Evolutionary conservation across 495 filamentous ascomycete species (phyloP).

Genomic region (Penicillium ochrochloron): DNA sequence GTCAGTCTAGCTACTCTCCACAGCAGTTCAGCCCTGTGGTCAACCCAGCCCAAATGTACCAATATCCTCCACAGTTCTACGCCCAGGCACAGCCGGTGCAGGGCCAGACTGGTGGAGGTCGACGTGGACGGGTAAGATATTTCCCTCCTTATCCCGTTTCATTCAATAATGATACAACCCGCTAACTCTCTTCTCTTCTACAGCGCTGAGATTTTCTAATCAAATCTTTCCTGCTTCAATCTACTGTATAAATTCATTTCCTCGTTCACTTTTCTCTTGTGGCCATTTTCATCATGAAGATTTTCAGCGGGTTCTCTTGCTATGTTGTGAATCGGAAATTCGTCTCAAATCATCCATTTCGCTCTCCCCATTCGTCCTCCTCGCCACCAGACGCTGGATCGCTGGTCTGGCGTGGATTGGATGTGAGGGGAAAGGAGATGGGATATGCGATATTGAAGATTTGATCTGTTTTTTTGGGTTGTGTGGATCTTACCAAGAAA

Average conservation of each 20-base stretch:
- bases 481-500: slow-evolving; percentile 15
- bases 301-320: slow-evolving; percentile 41
- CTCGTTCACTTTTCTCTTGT: slow-evolving; percentile 20
- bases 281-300: slow-evolving; percentile 32
- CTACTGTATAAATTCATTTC: slow-evolving; percentile 49
- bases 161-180: slow-evolving; percentile 2
- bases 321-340: slow-evolving; percentile 37
- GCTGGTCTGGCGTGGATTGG: slow-evolving; percentile 37
- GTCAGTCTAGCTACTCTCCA: slow-evolving; percentile 47
- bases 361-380: slow-evolving; percentile 24
- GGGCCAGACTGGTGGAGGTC: slow-evolving; percentile 51
- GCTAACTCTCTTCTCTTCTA: slow-evolving; percentile 3
- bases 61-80: slow-evolving; percentile 57
- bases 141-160: not conserved
- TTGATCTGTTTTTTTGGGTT: not conserved
- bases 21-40: slow-evolving; percentile 55
- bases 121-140: slow-evolving; percentile 55
- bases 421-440: slow-evolving; percentile 11
- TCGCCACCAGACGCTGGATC: slow-evolving; percentile 52
- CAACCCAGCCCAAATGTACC: slow-evolving; percentile 55
- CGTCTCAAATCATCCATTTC: slow-evolving; percentile 5
- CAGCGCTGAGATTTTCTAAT: slow-evolving; percentile 47
- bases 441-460: not conserved
- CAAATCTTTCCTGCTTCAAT: slow-evolving; percentile 40
- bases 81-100: slow-evolving; percentile 49